Percentiles rank a stretch among this genome's conserved stretches.
Conservation (phyloP, 2,329 filamentous ascomycete species). For the Nothopassalora personata region DNA sequence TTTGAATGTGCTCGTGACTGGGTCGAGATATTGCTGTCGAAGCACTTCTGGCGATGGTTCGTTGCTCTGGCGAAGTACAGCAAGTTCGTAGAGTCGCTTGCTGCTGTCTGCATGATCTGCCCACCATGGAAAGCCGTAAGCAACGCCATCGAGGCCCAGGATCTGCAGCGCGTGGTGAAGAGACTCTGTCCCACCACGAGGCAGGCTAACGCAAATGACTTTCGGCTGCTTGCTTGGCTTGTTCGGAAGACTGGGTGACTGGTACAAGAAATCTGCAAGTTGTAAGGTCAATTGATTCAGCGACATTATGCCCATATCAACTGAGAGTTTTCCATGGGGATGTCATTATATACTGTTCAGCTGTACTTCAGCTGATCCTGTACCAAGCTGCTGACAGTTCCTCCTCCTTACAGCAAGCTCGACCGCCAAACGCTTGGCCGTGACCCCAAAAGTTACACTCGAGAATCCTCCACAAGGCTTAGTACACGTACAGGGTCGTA, state of each 20-base stretch:
- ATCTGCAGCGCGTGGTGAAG: slow-evolving; percentile 12
- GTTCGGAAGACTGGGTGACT: not conserved
- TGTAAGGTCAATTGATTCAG: not conserved
- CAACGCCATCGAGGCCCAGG: slow-evolving; percentile 15
- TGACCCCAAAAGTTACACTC: too few species aligned
- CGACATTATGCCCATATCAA: too few species aligned
- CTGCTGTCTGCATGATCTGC: not conserved
- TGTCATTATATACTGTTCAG: too few species aligned
- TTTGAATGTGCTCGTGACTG: not conserved
- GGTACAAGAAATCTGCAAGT: not conserved
- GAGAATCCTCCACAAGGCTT: not conserved
- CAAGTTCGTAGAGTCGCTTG: not conserved
- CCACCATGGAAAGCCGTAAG: slow-evolving; percentile 12
- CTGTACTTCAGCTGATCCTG: too few species aligned
- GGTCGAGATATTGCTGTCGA: not conserved
- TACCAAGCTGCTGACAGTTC: too few species aligned
- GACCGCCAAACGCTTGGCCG: too few species aligned
- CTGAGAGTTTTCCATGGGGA: too few species aligned
- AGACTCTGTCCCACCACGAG: slow-evolving; percentile 18
- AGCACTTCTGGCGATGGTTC: not conserved
- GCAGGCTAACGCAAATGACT: slow-evolving; percentile 17
- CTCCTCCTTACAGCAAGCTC: too few species aligned
- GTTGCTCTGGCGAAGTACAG: not conserved
- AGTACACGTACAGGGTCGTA: slow-evolving; percentile 8
- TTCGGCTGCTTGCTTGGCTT: not conserved